Evolutionary conservation across 2,329 filamentous ascomycete genomes (phyloP).

Genomic region (Zymoseptoria brevis): DNA sequence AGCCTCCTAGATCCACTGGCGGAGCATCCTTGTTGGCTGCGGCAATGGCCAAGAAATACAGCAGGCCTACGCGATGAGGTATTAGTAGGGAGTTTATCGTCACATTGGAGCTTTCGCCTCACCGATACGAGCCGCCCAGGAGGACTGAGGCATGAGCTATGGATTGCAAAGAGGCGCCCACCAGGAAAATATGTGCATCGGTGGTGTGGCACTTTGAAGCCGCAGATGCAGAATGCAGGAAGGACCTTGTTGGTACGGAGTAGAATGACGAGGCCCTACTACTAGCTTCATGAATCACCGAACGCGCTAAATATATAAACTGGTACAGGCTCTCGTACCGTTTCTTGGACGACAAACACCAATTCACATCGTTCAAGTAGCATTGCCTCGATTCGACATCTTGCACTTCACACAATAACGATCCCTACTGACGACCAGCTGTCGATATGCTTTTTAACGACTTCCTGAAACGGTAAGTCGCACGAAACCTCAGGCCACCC

Average conservation of each 20-base stretch:
- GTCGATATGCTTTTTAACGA: not conserved
- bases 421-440: not conserved
- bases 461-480: not conserved
- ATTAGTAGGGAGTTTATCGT: not conserved
- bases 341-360: not conserved
- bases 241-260: not conserved
- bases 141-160: not conserved
- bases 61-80: not conserved
- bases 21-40: not conserved
- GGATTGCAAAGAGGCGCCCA: not conserved
- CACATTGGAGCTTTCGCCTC: not conserved
- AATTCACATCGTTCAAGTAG: not conserved
- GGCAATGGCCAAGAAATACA: not conserved
- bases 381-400: not conserved
- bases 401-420: not conserved
- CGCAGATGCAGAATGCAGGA: not conserved
- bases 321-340: not conserved
- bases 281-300: not conserved
- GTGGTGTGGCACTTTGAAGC: not conserved
- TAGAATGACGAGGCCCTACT: not conserved
- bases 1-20: conserved; percentile 1
- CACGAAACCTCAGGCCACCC: not conserved
- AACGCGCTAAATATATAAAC: not conserved
- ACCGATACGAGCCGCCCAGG: not conserved
- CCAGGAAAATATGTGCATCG: not conserved